Conservation (phyloP, 441 rosid genomes). For the Corymbia calophylla region DNA sequence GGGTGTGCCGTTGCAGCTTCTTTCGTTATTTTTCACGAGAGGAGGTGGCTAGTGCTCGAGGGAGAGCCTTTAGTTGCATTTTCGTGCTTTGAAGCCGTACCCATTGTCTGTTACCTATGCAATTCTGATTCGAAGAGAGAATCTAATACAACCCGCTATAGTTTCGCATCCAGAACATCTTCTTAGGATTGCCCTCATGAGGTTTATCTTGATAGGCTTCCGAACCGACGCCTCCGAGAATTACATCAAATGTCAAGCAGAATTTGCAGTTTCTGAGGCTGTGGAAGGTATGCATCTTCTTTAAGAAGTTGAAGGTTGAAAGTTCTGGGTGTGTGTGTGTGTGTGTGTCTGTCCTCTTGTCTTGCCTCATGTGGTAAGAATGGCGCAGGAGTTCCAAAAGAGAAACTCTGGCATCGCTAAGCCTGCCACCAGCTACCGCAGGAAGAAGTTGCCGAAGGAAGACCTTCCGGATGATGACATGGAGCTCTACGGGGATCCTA, state of each 20-base stretch:
- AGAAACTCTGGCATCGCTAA: constrained; percentile 47
- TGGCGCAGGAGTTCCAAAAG: constrained; percentile 52
- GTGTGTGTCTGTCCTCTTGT: neutral
- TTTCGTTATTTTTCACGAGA: neutral
- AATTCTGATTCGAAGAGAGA: neutral
- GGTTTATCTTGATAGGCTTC: constrained; percentile 37
- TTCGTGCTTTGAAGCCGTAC: neutral
- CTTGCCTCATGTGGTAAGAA: neutral
- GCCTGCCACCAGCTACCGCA: constrained; percentile 90
- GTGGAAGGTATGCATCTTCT: constrained; percentile 51
- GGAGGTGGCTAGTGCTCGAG: neutral
- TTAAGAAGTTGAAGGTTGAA: neutral
- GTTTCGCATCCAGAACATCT: neutral
- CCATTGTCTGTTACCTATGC: neutral
- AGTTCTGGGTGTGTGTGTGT: neutral
- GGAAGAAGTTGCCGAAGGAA: constrained; percentile 65
- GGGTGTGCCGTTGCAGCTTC: neutral
- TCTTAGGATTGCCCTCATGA: neutral
- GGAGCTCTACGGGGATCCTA: constrained; percentile 67
- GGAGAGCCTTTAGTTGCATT: neutral
- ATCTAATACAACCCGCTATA: neutral
- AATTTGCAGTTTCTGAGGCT: constrained; percentile 66
- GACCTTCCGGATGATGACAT: constrained; percentile 49
- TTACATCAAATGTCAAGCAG: constrained; percentile 87
- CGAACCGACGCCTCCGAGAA: constrained; percentile 64